Evolutionary conservation across 176 grass and related monocot species (phyloP).

Genomic region (Avena atlantica): DNA sequence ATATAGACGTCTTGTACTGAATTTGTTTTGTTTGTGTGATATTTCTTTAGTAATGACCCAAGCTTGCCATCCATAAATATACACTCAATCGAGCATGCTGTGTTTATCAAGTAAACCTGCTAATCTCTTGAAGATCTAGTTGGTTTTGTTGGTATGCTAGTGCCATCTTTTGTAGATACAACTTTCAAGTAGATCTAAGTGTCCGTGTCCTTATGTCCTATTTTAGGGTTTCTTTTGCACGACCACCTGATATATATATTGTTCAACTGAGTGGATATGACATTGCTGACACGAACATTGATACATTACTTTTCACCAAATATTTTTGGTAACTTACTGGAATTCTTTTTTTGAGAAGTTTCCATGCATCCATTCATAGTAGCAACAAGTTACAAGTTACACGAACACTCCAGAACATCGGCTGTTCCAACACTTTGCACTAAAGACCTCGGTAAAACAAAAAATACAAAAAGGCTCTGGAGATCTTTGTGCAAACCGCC

Average conservation of each 20-base stretch:
- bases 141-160: background rate
- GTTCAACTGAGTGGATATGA: background rate
- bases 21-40: background rate
- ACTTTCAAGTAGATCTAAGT: background rate
- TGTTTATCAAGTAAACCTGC: background rate
- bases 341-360: too few species aligned
- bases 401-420: too few species aligned
- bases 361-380: too few species aligned
- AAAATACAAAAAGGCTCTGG: too few species aligned
- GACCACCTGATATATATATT: background rate
- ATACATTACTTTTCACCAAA: too few species aligned
- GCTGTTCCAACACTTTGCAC: too few species aligned
- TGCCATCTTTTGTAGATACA: background rate
- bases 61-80: background rate
- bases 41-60: background rate
- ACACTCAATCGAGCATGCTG: background rate
- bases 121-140: background rate
- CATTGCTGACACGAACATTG: background rate
- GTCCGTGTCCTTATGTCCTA: background rate
- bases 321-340: background rate
- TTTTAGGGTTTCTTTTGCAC: background rate
- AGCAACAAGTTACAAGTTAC: too few species aligned
- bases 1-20: background rate
- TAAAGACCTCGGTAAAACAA: too few species aligned
- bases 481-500: too few species aligned